These are phyloP conservation scores for Martensiomyces pterosporus DNA, from an alignment of 192 early-diverging fungal species.

Conservation along the genomic window DNA sequence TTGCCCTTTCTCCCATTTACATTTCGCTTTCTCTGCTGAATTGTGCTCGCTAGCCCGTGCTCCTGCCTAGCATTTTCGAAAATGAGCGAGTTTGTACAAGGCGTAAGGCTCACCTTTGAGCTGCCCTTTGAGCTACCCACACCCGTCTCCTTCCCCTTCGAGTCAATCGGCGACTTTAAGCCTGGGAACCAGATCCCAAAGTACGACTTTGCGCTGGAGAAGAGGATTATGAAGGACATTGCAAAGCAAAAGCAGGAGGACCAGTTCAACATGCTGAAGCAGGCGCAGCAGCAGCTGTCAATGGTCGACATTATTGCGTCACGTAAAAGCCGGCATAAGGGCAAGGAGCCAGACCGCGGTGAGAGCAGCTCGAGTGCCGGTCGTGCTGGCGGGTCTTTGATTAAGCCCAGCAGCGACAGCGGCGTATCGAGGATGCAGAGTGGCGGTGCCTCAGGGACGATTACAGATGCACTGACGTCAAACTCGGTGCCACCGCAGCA, in stretches of 20 bases:
- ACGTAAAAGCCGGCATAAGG: slow-evolving; percentile 45
- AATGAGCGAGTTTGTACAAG: slow-evolving; percentile 42
- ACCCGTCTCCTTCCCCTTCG: slow-evolving; percentile 51
- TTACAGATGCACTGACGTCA: no score
- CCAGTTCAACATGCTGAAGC: slow-evolving; percentile 37
- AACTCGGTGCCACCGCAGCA: neutral
- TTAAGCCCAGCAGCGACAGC: slow-evolving; percentile 35
- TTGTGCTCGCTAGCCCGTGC: no score
- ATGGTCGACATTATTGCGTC: slow-evolving; percentile 53
- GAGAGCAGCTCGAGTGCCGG: neutral
- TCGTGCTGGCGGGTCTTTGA: slow-evolving; percentile 1
- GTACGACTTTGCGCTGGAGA: slow-evolving; percentile 52
- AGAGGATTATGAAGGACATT: slow-evolving; percentile 50
- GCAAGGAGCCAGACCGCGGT: slow-evolving; percentile 36
- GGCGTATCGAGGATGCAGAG: slow-evolving; percentile 25
- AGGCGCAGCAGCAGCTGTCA: slow-evolving; percentile 48
- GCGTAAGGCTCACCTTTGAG: slow-evolving; percentile 47
- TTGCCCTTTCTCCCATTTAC: neutral
- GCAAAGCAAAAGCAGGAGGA: slow-evolving; percentile 44
- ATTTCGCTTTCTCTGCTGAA: no score
- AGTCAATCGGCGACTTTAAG: slow-evolving; percentile 45
- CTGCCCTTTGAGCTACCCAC: slow-evolving; percentile 43
- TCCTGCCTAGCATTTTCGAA: neutral
- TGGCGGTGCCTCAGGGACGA: no score
- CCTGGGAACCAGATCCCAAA: slow-evolving; percentile 49